A percentile compares a stretch with the other conserved stretches of the same genome.
Conservation (phyloP, 495 filamentous ascomycete species). For the Penicillium crystallinum region DNA sequence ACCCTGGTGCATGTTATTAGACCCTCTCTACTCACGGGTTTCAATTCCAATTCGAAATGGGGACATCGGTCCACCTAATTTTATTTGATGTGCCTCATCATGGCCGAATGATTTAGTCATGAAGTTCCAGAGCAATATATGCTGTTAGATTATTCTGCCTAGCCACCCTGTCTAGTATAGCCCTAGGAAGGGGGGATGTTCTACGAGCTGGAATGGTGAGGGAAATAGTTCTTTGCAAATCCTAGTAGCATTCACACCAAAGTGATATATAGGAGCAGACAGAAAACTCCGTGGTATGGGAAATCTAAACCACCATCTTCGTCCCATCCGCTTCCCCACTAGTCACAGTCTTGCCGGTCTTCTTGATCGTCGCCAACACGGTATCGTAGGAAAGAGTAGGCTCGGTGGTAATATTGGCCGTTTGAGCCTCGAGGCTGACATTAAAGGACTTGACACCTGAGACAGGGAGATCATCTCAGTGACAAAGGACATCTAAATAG, state of each 20-base stretch:
- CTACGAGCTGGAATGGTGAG: no score
- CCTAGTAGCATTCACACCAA: no score
- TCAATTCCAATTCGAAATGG: not conserved
- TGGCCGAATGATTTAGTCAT: not conserved
- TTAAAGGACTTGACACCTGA: slow-evolving; percentile 84
- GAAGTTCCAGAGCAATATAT: not conserved
- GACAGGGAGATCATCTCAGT: not conserved
- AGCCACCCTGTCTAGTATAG: not conserved
- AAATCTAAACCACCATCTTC: slow-evolving; percentile 27
- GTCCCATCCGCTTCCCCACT: slow-evolving; percentile 59
- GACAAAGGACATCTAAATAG: not conserved
- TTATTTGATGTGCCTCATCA: not conserved
- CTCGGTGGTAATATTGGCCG: slow-evolving; percentile 65
- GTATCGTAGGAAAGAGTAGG: slow-evolving; percentile 64
- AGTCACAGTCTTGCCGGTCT: slow-evolving; percentile 90
- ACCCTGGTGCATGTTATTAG: slow-evolving; percentile 27
- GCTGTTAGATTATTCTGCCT: slow-evolving; percentile 8
- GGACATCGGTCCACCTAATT: not conserved
- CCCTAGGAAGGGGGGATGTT: not conserved
- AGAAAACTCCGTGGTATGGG: not conserved
- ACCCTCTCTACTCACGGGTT: slow-evolving; percentile 8
- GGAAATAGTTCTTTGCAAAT: no score
- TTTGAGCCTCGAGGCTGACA: slow-evolving; percentile 79
- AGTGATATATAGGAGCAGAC: no score
- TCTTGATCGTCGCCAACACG: slow-evolving; percentile 83